These are phyloP conservation scores for Leucogyrophana mollusca DNA, from an alignment of 768 basidiomycete species.

Conservation along the genomic window DNA sequence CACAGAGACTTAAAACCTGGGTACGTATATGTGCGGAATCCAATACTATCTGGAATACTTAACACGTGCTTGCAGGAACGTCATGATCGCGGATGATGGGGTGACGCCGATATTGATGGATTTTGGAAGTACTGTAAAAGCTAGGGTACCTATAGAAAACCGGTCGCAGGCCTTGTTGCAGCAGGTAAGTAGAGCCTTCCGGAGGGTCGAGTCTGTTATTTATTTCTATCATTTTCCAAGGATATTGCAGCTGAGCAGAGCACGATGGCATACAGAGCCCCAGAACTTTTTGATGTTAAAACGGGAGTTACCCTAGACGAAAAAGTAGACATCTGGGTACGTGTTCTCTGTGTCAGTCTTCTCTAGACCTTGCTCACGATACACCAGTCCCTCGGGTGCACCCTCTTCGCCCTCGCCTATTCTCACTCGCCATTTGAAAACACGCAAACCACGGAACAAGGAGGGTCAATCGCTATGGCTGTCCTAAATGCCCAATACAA, in stretches of 20 bases:
- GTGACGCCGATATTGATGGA: conserved; percentile 91
- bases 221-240: conserved; percentile 30
- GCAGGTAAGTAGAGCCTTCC: conserved; percentile 53
- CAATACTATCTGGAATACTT: conserved; percentile 4
- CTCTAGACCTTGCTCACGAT: conserved; percentile 6
- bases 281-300: conserved; percentile 97
- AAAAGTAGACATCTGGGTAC: conserved; percentile 95
- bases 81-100: conserved; percentile 96
- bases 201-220: conserved; percentile 2
- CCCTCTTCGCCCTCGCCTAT: conserved; percentile 92
- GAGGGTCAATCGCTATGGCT: conserved; percentile 97
- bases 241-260: conserved; percentile 98
- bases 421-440: conserved; percentile 97
- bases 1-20: conserved; percentile 97
- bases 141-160: conserved; percentile 77
- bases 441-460: conserved; percentile 87
- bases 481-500: conserved; percentile 92
- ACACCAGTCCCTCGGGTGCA: conserved; percentile 90
- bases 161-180: conserved; percentile 86
- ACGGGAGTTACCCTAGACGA: conserved; percentile 86
- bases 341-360: conserved; percentile 18
- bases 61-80: conserved; percentile 57
- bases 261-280: conserved; percentile 97
- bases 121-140: conserved; percentile 89
- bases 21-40: conserved; percentile 43